Evolutionary conservation across 371 early-diverging fungal genomes (phyloP).

Genomic region (Circinella umbellata): DNA sequence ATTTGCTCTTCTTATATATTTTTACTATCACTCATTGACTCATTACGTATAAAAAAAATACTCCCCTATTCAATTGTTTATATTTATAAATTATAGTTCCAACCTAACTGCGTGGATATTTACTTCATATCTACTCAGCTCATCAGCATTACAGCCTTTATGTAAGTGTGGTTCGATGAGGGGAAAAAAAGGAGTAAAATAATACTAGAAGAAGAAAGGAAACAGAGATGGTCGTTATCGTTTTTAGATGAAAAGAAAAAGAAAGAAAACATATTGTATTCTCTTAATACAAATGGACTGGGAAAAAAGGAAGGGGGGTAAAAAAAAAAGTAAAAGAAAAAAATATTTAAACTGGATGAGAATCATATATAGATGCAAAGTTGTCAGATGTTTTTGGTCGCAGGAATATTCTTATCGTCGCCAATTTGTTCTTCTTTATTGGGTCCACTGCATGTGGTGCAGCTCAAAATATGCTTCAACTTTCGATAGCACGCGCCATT

Average conservation of each 20-base stretch:
- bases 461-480: constrained; percentile 58
- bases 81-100: constrained; percentile 26
- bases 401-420: constrained; percentile 33
- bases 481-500: constrained; percentile 77
- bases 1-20: background rate
- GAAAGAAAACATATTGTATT: background rate
- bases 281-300: background rate
- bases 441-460: constrained; percentile 58
- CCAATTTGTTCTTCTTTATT: constrained; percentile 33
- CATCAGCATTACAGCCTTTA: constrained; percentile 76
- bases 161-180: constrained; percentile 44
- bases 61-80: too few relatives aligned
- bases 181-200: background rate
- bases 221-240: too few relatives aligned
- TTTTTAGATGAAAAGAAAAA: too few relatives aligned
- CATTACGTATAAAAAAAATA: background rate
- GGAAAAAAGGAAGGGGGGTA: background rate
- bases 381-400: constrained; percentile 47
- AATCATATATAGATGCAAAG: constrained; percentile 31
- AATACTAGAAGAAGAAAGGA: background rate
- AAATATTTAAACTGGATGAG: background rate
- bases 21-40: constrained; percentile 15
- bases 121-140: constrained; percentile 74
- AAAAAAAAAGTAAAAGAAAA: background rate
- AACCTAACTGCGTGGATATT: constrained; percentile 70